phyloP scores from a whole-genome alignment of 208 protist genomes.

The Leptomonas pyrrhocoris region DNA sequence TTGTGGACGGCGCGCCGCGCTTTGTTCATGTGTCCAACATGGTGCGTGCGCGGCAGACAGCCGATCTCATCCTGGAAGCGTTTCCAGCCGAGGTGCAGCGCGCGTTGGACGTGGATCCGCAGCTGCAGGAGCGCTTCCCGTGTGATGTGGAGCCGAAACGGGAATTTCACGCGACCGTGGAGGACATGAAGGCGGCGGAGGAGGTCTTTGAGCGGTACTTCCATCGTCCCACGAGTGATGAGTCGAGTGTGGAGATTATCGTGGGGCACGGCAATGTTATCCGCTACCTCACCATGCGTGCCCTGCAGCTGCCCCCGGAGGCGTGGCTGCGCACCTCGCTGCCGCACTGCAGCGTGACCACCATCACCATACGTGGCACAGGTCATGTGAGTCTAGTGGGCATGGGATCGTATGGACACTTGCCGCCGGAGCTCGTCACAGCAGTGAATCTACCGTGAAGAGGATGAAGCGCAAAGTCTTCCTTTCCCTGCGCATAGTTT shows the following conservation, averaged over 20 bases:
- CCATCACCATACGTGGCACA: constrained; percentile 50
- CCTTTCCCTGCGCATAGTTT: no score
- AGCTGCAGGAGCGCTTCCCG: constrained; percentile 64
- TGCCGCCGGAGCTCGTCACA: constrained; percentile 54
- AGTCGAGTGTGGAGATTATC: constrained; percentile 59
- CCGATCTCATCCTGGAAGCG: constrained; percentile 52
- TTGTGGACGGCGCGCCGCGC: constrained; percentile 34
- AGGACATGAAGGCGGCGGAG: constrained; percentile 52
- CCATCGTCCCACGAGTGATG: constrained; percentile 43
- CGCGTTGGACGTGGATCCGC: constrained; percentile 38
- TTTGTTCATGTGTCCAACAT: constrained; percentile 63
- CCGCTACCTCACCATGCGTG: constrained; percentile 83
- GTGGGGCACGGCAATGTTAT: constrained; percentile 88
- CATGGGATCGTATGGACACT: constrained; percentile 59
- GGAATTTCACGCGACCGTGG: constrained; percentile 18
- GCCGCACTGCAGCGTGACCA: constrained; percentile 75
- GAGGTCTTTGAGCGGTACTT: constrained; percentile 71
- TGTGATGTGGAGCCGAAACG: constrained; percentile 56
- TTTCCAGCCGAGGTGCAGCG: constrained; percentile 38
- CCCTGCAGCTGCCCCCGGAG: constrained; percentile 80
- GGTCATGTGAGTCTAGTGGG: constrained; percentile 52
- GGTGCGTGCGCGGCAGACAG: constrained; percentile 68
- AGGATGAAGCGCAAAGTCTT: no score
- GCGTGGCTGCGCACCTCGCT: constrained; percentile 80
- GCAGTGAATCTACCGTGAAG: constrained; percentile 48